A percentile compares a stretch with the other conserved stretches of the same genome.
Evolutionary conservation across 768 basidiomycete species (phyloP).

Genomic region (Tulasnella sp.): DNA sequence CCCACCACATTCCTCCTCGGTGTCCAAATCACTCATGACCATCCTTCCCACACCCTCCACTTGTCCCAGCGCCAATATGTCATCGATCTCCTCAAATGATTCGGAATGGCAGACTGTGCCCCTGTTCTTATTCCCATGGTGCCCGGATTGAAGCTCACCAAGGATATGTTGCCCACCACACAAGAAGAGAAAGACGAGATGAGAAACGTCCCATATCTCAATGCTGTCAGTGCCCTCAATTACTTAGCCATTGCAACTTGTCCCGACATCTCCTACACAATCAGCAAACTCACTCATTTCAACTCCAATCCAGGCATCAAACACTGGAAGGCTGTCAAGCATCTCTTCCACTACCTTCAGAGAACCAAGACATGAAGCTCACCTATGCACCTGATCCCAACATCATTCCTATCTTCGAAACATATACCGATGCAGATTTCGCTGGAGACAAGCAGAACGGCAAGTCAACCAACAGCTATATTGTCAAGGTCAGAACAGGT

Average conservation of each 20-base stretch:
- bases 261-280: conserved; percentile 27
- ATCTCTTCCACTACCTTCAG: neutral
- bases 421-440: too few relatives aligned
- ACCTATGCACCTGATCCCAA: neutral
- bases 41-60: conserved; percentile 2
- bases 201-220: conserved; percentile 18
- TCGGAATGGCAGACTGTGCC: conserved; percentile 26
- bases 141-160: conserved; percentile 35
- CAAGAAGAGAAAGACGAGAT: conserved; percentile 32
- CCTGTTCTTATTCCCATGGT: conserved; percentile 33
- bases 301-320: conserved; percentile 21
- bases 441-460: too few relatives aligned
- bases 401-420: too few relatives aligned
- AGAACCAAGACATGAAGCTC: conserved; percentile 21
- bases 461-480: too few relatives aligned
- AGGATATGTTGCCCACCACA: conserved; percentile 36
- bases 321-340: conserved; percentile 27
- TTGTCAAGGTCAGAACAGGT: too few relatives aligned
- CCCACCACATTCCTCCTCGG: conserved; percentile 29
- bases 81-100: conserved; percentile 29
- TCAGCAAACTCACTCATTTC: conserved; percentile 23
- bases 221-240: too few relatives aligned
- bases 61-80: conserved; percentile 33
- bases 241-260: neutral
- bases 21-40: conserved; percentile 32